Conservation (phyloP, 805 yeast genomes). For the Blastobotrys muscicola region DNA sequence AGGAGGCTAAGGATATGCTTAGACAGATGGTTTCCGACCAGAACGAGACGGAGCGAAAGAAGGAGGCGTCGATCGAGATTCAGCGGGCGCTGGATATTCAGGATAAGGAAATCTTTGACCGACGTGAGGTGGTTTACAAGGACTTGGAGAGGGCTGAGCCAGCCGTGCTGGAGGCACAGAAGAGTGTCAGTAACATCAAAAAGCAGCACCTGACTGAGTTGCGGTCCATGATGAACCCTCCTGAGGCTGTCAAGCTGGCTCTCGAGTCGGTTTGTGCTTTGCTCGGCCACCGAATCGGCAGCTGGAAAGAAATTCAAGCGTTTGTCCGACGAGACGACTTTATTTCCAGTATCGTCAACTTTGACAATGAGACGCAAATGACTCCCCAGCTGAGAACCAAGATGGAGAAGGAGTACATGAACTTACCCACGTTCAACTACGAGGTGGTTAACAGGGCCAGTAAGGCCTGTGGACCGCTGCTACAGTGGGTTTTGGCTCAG, state of each 20-base stretch:
- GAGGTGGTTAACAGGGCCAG: constrained; percentile 80
- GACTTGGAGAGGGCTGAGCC: constrained; percentile 79
- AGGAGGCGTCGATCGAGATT: constrained; percentile 73
- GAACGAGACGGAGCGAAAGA: constrained; percentile 84
- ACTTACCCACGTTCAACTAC: constrained; percentile 54
- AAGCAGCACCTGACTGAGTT: constrained; percentile 87
- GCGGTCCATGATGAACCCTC: constrained; percentile 84
- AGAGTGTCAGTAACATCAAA: constrained; percentile 86
- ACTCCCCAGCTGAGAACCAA: constrained; percentile 40
- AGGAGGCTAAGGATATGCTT: constrained; percentile 61
- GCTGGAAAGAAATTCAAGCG: constrained; percentile 78
- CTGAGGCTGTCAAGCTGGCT: constrained; percentile 73
- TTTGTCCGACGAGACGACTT: constrained; percentile 82
- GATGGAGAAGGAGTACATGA: constrained; percentile 53
- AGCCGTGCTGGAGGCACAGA: constrained; percentile 70
- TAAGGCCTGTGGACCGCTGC: constrained; percentile 88
- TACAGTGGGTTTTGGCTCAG: constrained; percentile 87
- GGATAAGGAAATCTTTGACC: constrained; percentile 46
- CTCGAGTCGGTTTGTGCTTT: constrained; percentile 80
- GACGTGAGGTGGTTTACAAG: constrained; percentile 45
- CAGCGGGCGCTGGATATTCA: constrained; percentile 60
- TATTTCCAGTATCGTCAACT: constrained; percentile 69
- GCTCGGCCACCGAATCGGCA: constrained; percentile 55
- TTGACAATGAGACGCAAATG: constrained; percentile 53
- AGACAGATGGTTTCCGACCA: constrained; percentile 73